Conservation (phyloP, 257 asterid genomes). For the Ocimum tenuiflorum region DNA sequence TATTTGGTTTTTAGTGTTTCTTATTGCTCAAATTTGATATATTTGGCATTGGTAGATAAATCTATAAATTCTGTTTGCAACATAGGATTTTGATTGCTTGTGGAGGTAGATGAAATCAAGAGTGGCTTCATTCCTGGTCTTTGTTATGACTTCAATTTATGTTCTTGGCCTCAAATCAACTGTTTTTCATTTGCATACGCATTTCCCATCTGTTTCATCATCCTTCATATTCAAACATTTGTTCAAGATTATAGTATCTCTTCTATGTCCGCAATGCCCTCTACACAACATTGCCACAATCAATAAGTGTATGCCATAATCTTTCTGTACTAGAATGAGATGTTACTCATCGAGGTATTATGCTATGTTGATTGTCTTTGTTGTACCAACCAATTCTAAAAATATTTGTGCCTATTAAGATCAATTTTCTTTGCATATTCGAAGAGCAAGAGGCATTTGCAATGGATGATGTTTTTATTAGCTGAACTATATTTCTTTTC, state of each 20-base stretch:
- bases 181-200: not conserved
- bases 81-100: not conserved
- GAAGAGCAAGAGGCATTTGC: not conserved
- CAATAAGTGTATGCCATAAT: too few species aligned
- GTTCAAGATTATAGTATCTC: not conserved
- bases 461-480: not conserved
- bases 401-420: not conserved
- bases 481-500: not conserved
- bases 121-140: too few species aligned
- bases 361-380: not conserved
- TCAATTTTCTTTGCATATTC: not conserved
- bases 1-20: too few species aligned
- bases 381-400: not conserved
- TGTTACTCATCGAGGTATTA: not conserved
- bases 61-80: not conserved
- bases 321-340: not conserved
- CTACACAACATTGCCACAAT: too few species aligned
- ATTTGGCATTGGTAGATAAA: not conserved
- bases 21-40: too few species aligned
- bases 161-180: too few species aligned
- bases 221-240: not conserved
- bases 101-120: not conserved
- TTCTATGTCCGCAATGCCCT: not conserved
- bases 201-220: too few species aligned
- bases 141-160: too few species aligned